Conservation (phyloP, 768 basidiomycete genomes). For the Psilocybe sp. region DNA sequence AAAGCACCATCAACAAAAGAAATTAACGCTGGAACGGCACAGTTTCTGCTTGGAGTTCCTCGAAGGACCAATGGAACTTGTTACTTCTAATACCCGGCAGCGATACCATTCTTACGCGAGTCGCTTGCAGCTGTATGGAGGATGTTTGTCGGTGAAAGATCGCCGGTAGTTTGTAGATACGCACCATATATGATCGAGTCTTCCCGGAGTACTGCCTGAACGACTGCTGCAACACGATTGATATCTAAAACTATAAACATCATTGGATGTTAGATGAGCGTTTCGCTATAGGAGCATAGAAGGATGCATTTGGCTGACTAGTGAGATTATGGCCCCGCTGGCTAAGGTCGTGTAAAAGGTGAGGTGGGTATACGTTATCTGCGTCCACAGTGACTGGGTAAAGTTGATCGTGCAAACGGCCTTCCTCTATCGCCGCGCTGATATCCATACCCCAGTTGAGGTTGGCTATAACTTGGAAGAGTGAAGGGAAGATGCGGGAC, state of each 20-base stretch:
- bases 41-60: too few species aligned
- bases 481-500: conserved; percentile 74
- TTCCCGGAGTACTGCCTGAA: conserved; percentile 60
- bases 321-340: conserved; percentile 70
- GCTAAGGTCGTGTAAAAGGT: conserved; percentile 54
- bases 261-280: background rate
- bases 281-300: too few species aligned
- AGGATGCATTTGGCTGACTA: conserved; percentile 33
- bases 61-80: background rate
- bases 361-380: conserved; percentile 57
- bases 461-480: conserved; percentile 79
- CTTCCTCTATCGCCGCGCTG: conserved; percentile 78
- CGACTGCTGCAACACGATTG: conserved; percentile 69
- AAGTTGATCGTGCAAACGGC: conserved; percentile 85
- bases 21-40: too few species aligned
- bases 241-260: conserved; percentile 52
- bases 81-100: conserved; percentile 62
- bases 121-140: conserved; percentile 74
- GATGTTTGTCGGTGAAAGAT: background rate
- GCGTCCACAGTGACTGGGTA: conserved; percentile 61
- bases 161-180: conserved; percentile 19
- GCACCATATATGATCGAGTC: conserved; percentile 64
- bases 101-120: conserved; percentile 90
- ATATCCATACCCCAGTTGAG: conserved; percentile 81
- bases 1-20: too few species aligned